Evolutionary conservation across 1,139 yeast species (phyloP).

Genomic region (Lodderomyces parapsilosis): DNA sequence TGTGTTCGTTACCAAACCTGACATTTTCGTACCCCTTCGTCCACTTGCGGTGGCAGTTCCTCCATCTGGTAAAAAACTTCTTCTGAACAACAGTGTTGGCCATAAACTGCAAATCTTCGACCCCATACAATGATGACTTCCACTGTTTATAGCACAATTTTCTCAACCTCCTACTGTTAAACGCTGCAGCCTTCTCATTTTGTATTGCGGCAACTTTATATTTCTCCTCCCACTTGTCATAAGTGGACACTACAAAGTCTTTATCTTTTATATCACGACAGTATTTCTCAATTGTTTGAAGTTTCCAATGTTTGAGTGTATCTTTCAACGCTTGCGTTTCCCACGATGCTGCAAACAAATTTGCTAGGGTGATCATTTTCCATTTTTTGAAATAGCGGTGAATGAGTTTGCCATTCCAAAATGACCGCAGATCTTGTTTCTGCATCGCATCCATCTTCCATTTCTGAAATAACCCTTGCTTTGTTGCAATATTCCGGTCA

Average conservation of each 20-base stretch:
- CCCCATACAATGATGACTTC: neutral
- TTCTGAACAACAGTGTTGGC: neutral
- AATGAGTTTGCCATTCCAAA: neutral
- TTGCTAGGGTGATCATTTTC: neutral
- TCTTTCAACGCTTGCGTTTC: neutral
- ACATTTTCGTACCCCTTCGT: neutral
- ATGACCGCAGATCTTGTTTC: neutral
- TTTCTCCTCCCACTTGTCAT: neutral
- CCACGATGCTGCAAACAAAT: neutral
- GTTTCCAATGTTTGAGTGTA: neutral
- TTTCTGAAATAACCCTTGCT: neutral
- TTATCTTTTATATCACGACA: neutral
- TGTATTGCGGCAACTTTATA: neutral
- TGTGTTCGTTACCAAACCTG: neutral
- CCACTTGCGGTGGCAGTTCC: neutral
- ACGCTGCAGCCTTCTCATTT: neutral
- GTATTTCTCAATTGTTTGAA: neutral
- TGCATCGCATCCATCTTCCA: constrained; percentile 1
- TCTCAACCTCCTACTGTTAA: too few species aligned
- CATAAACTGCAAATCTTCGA: neutral
- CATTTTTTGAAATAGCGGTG: neutral
- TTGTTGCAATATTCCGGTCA: neutral
- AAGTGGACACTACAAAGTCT: neutral
- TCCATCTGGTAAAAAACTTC: neutral
- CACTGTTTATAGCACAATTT: neutral